Evolutionary conservation across 169 alveolate genomes (phyloP).

Genomic region (Cryptosporidium bovis): DNA sequence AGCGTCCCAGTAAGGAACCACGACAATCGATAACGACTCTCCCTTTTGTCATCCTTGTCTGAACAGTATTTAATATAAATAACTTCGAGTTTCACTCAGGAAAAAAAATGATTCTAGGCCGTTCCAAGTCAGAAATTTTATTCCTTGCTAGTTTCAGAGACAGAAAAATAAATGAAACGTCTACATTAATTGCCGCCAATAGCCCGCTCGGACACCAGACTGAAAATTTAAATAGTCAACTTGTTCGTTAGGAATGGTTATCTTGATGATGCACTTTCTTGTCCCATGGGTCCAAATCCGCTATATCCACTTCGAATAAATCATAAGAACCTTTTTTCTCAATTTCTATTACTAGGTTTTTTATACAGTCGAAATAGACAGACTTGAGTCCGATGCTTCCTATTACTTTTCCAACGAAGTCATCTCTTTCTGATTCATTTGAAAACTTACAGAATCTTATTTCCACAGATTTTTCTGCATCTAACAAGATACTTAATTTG

Average conservation of each 20-base stretch:
- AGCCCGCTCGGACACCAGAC: too few relatives aligned
- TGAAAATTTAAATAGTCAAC: neutral
- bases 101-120: too few relatives aligned
- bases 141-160: constrained; percentile 16
- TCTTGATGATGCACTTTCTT: neutral
- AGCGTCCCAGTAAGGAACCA: constrained; percentile 98
- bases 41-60: constrained; percentile 81
- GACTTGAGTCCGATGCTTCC: constrained; percentile 32
- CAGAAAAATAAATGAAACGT: constrained; percentile 59
- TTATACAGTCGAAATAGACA: constrained; percentile 26
- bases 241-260: too few relatives aligned
- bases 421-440: neutral
- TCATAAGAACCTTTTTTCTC: neutral
- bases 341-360: constrained; percentile 13
- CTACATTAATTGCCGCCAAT: neutral
- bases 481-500: constrained; percentile 7
- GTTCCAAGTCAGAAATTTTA: too few relatives aligned
- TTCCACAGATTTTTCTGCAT: neutral
- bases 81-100: too few relatives aligned
- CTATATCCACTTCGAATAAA: constrained; percentile 13
- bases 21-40: constrained; percentile 96
- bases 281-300: constrained; percentile 63
- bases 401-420: constrained; percentile 28
- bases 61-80: neutral
- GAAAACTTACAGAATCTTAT: constrained; percentile 17